Percentiles rank a stretch among this genome's conserved stretches.
Conservation (phyloP, 2,329 filamentous ascomycete genomes). For the Sclerotinia minor region DNA sequence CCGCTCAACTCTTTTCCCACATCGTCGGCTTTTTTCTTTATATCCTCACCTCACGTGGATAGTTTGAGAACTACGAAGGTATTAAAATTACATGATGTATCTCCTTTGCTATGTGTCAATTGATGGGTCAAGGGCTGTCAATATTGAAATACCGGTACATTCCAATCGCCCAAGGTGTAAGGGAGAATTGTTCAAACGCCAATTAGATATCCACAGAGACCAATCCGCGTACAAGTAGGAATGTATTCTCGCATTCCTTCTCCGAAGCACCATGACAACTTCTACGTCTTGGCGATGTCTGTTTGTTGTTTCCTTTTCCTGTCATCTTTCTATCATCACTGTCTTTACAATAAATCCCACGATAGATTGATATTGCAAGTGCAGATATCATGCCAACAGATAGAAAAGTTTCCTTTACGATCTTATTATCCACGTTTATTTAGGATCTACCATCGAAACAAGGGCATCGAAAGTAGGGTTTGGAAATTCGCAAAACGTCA, state of each 20-base stretch:
- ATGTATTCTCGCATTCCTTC: conserved; percentile 1
- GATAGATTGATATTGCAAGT: neutral
- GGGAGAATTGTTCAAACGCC: conserved; percentile 8
- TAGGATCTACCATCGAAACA: neutral
- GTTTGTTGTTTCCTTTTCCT: conserved; percentile 8
- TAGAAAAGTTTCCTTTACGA: neutral
- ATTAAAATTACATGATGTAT: neutral
- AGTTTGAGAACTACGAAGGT: neutral
- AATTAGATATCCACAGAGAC: conserved; percentile 1
- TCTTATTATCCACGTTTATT: neutral
- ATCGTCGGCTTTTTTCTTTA: neutral
- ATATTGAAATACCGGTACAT: neutral
- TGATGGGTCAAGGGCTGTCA: neutral
- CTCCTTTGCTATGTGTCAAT: neutral
- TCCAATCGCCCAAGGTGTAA: neutral
- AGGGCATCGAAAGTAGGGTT: neutral
- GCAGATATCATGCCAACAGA: conserved; percentile 7
- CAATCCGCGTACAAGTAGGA: neutral
- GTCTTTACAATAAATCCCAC: neutral
- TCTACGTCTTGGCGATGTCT: neutral
- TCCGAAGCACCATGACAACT: neutral
- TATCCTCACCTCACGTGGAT: neutral
- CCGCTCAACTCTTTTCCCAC: neutral
- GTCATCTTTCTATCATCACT: neutral
- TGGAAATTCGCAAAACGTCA: neutral